A percentile compares a stretch with the other conserved stretches of the same genome.
These are phyloP conservation scores for Trypanosoma theileri DNA, from an alignment of 208 protist species.

Conservation along the genomic window DNA sequence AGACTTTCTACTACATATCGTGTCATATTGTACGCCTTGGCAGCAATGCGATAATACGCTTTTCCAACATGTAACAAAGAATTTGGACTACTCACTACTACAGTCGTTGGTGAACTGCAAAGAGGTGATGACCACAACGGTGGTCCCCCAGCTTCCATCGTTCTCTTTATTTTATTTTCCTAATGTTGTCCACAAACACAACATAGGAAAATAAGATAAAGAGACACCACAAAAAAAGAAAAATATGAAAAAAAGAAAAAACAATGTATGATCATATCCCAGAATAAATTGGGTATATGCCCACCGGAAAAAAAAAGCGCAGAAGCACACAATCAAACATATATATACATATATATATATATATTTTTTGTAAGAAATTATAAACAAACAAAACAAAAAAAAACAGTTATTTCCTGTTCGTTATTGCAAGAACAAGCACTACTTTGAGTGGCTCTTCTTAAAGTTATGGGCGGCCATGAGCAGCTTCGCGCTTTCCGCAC, in stretches of 20 bases:
- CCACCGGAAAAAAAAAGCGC: not conserved
- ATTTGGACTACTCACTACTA: not conserved
- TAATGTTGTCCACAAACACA: not conserved
- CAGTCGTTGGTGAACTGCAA: constrained; percentile 7
- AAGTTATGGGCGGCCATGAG: constrained; percentile 70
- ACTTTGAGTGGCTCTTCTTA: constrained; percentile 25
- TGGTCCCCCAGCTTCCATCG: constrained; percentile 1
- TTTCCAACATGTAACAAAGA: constrained; percentile 23
- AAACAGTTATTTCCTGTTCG: not conserved
- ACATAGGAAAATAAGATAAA: constrained; percentile 23
- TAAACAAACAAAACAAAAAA: constrained; percentile 10
- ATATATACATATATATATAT: not conserved
- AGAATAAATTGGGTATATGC: constrained; percentile 8
- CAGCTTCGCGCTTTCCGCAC: constrained; percentile 51
- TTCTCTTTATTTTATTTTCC: not conserved
- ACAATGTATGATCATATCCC: too few relatives aligned
- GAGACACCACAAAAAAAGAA: not conserved
- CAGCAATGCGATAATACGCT: constrained; percentile 53
- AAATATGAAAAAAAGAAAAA: constrained; percentile 16
- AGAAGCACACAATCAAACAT: not conserved
- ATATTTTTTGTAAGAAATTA: too few relatives aligned
- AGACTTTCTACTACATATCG: constrained; percentile 63
- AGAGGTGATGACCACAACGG: constrained; percentile 12
- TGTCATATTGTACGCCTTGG: constrained; percentile 69
- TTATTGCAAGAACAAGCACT: constrained; percentile 9